Evolutionary conservation across 345 rosid genomes (phyloP), one percentile per base, ranked within the genome.

Genomic region (Ceriops tagal): DNA sequence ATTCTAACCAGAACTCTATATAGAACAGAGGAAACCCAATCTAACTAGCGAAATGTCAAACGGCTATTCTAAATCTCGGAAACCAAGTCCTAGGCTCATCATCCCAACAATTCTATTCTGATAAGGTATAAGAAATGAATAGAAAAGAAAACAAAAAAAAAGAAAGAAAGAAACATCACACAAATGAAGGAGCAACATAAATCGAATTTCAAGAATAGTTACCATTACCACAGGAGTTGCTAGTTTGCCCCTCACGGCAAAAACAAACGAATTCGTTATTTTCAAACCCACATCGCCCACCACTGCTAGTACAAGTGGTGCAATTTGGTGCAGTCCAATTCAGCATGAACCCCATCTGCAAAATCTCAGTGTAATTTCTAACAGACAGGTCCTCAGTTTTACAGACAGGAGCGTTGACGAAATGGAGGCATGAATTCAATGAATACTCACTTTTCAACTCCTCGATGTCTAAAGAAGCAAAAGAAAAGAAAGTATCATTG

Each of bases 341-440:
- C 87, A 90, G 63, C 68, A 80, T 56, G 64, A 88, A 83, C 4
- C 95, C 98, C 67, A 34, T 77, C 75, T 72, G 75, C 78, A 87
- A 67, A 71, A 89, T 68, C 19, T 70, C 79, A 35, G 5, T 43
- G 49, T 80, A 88, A 72, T 68, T 55, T 82, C 68, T 70, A 1
- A 1, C 0, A n/a, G 0, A 0, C 13, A 63, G n/a, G 46, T 47
- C 69, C 51, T 6, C 37, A 34, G 66, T 65, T 2, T 18, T 10
- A 22, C 28, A 53, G 37, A 87, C 68, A 2, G 85, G 84, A 30
- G 70, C 70, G 46, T 69, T 71, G 13, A 78, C 80, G 5, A 58
- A 22, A 46, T 69, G 34, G n/a, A 53, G 66, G 58, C 97, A 86
- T 8, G 78, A 74, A 8, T 59, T 6, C 35, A 68, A 6, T 6